These are phyloP conservation scores for Puccinia horiana DNA, from an alignment of 1,284 basidiomycete genomes.

Conservation along the genomic window DNA sequence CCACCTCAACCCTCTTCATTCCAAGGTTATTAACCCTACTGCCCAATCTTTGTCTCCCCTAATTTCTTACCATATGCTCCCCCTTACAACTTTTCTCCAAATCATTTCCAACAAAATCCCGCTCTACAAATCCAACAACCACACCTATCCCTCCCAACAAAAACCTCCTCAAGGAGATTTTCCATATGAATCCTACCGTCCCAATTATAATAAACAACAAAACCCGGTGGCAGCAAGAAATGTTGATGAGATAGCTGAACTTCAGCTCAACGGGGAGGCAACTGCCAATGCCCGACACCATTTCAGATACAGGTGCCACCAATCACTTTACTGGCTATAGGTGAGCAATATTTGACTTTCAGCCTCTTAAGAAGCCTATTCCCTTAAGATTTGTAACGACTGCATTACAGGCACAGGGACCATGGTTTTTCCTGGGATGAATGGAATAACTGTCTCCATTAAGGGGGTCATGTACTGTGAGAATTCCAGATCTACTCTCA, in stretches of 20 bases:
- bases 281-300: not conserved
- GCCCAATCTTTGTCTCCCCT: too few species aligned
- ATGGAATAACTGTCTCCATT: too few species aligned
- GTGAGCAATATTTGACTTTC: not conserved
- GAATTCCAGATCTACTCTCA: not conserved
- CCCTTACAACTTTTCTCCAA: too few species aligned
- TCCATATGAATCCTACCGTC: not conserved
- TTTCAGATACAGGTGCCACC: not conserved
- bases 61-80: too few species aligned
- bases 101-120: too few species aligned
- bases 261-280: not conserved
- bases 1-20: too few species aligned
- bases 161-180: not conserved
- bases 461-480: conserved; percentile 15
- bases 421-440: conserved; percentile 11
- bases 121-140: too few species aligned
- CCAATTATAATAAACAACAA: not conserved
- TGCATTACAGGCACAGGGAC: not conserved
- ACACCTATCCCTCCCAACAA: too few species aligned
- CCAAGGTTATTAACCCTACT: too few species aligned
- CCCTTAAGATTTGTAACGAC: not conserved
- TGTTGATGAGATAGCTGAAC: not conserved
- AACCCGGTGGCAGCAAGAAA: not conserved
- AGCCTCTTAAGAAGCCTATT: not conserved
- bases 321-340: not conserved